Evolutionary conservation across 1,139 yeast genomes (phyloP).

Genomic region (Debaryomyces sp.): DNA sequence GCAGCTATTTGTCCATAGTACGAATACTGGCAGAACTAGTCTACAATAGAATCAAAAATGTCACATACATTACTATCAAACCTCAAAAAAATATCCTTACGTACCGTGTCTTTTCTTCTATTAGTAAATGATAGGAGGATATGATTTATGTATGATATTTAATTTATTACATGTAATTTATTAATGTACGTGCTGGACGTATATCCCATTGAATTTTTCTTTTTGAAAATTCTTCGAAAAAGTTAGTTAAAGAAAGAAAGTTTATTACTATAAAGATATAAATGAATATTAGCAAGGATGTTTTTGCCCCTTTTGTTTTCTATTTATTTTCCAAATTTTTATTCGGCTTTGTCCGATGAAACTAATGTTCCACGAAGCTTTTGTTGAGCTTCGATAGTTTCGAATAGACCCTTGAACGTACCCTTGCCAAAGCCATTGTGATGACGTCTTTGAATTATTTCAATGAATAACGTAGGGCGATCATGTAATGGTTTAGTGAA

Average conservation of each 20-base stretch:
- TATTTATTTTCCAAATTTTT: neutral
- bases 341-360: slow-evolving; percentile 1
- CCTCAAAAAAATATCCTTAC: neutral
- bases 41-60: neutral
- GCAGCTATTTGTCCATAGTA: neutral
- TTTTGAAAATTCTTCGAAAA: neutral
- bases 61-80: neutral
- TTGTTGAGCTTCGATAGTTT: slow-evolving; percentile 71
- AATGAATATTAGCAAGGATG: slow-evolving; percentile 1
- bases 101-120: neutral
- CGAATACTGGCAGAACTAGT: neutral
- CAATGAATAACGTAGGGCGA: slow-evolving; percentile 80
- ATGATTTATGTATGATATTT: neutral
- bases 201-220: neutral
- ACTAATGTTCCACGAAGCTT: slow-evolving; percentile 51
- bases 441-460: slow-evolving; percentile 75
- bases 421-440: slow-evolving; percentile 90
- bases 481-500: slow-evolving; percentile 78
- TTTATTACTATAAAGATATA: neutral
- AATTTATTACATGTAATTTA: neutral
- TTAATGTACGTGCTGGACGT: neutral
- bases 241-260: neutral
- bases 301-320: neutral
- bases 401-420: slow-evolving; percentile 78
- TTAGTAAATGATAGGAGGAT: neutral